Evolutionary conservation across 352 stramenopile genomes (phyloP), one percentile per base, ranked within the genome.

Genomic region (Phytophthora crassamura): DNA sequence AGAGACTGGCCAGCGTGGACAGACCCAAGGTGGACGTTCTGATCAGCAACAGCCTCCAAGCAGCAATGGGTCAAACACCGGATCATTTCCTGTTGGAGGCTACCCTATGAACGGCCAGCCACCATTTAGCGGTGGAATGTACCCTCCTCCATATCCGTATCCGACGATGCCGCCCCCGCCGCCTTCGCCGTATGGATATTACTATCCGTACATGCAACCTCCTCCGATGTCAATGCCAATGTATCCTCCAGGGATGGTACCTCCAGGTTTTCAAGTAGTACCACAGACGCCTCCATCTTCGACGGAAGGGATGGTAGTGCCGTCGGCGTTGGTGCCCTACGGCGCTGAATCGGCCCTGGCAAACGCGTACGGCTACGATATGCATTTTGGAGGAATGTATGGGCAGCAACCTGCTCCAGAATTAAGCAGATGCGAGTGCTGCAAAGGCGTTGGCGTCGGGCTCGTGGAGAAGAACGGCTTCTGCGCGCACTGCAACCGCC

Each of bases 381-480:
- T 55, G 25, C 8, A 41, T 42, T 66, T 64, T 34, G 41, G 43
- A 20, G 50, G 35, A 16, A 61, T 64, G 38, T 59, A 59, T 46
- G 66, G 63, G 8, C 60, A 68, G 30, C 67, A 74, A 25, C 16
- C 40, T 30, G 57, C 32, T 18, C 65, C 76, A 16, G 57, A 78
- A 25, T 43, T 89, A 22, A 84, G 74, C 41, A 73, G 59, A 16
- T 91, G 83, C 32, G 75, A 89, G 16, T 70, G 68, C 59, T 91
- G 83, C 32, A 59, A 70, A 9, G 80, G 83, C 7, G 59, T 78
- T 45, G 77, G 83, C 12, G 80, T 91, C 14, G 78, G 71, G 4
- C 41, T 91, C 20, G 79, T 85, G 5, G 78, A 91, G 66, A 89
- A 89, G 71, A 91, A 91, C 42, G 83, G 80, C 7, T 67, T 84